Conservation (phyloP, 331 rosid genomes). For the Telfairia occidentalis region DNA sequence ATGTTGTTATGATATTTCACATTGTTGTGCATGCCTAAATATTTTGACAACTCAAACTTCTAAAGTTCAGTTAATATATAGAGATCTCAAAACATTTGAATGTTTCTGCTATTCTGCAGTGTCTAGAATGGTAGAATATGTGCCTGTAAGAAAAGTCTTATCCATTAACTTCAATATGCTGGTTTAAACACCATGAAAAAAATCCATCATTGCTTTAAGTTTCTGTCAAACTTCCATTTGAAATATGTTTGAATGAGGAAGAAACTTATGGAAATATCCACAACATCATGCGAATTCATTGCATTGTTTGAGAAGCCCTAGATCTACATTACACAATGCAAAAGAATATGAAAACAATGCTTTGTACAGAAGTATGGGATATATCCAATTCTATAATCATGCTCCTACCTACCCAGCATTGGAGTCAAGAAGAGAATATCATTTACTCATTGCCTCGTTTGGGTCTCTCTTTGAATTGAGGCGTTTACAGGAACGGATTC, state of each 20-base stretch:
- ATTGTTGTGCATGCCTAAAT: neutral
- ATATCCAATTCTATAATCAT: neutral
- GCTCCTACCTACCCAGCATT: constrained; percentile 8
- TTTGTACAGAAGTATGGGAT: constrained; percentile 15
- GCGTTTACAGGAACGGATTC: constrained; percentile 23
- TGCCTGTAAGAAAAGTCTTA: neutral
- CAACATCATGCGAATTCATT: neutral
- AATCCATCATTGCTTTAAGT: neutral
- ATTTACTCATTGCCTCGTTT: constrained; percentile 24
- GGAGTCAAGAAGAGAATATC: neutral
- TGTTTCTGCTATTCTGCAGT: neutral
- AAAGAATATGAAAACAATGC: constrained; percentile 5
- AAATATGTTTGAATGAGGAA: neutral
- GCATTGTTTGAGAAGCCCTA: constrained; percentile 2
- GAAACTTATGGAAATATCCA: neutral
- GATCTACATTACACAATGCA: constrained; percentile 10
- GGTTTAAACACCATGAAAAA: neutral
- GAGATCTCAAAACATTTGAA: neutral
- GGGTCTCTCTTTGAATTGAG: constrained; percentile 26
- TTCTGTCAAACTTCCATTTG: neutral
- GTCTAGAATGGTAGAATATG: neutral
- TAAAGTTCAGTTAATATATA: neutral
- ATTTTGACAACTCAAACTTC: neutral
- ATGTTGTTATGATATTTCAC: neutral
- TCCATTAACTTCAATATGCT: neutral